Conservation (phyloP, 2,329 filamentous ascomycete species). For the Didymella lethalis region DNA sequence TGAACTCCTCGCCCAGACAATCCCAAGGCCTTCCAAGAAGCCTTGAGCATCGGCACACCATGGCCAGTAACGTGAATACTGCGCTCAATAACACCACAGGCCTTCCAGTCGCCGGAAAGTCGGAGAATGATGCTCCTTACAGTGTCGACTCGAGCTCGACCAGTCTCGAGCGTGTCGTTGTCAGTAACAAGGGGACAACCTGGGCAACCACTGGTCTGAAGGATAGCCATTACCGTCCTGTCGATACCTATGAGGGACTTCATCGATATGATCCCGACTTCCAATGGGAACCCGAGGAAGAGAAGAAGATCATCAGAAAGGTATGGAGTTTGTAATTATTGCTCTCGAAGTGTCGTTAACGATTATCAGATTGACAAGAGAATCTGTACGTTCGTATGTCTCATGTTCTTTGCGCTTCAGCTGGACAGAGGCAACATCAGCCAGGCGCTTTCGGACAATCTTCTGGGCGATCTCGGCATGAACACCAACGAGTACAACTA, state of each 20-base stretch:
- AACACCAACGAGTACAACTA: conserved; percentile 52
- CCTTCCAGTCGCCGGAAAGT: conserved; percentile 29
- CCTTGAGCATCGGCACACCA: conserved; percentile 7
- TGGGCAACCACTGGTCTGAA: conserved; percentile 50
- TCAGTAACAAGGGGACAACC: conserved; percentile 35
- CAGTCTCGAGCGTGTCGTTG: conserved; percentile 18
- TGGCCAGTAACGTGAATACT: conserved; percentile 13
- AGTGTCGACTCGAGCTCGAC: conserved; percentile 33
- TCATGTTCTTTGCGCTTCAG: conserved; percentile 58
- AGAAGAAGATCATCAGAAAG: conserved; percentile 63
- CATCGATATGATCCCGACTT: conserved; percentile 67
- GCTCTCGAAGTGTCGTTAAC: conserved; percentile 1
- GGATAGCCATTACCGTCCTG: conserved; percentile 57
- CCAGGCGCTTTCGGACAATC: conserved; percentile 48
- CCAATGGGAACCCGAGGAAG: conserved; percentile 65
- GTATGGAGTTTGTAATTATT: conserved; percentile 41
- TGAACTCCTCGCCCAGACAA: conserved; percentile 9
- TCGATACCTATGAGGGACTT: conserved; percentile 65
- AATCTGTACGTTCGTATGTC: conserved; percentile 61
- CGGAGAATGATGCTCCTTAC: conserved; percentile 25
- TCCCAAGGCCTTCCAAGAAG: conserved; percentile 20
- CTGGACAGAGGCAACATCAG: conserved; percentile 59
- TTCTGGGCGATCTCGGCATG: conserved; percentile 44
- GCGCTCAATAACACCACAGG: conserved; percentile 11
- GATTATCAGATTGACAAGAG: conserved; percentile 57